Percentiles rank a stretch among this genome's conserved stretches.
Evolutionary conservation across 495 filamentous ascomycete species (phyloP).

Genomic region (Lophiotrema nucula): DNA sequence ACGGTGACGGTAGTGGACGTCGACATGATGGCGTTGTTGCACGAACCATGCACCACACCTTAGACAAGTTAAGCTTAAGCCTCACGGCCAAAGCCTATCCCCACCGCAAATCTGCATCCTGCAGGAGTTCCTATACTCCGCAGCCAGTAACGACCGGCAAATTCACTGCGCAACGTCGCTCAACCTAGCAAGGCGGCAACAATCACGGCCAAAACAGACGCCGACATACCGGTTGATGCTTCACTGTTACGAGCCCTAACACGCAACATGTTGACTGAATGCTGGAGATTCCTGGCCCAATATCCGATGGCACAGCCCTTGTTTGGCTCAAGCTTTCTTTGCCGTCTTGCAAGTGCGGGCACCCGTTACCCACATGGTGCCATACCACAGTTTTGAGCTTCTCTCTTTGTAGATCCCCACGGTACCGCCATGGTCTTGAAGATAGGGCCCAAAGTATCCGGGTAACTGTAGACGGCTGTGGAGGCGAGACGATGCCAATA

Average conservation of each 20-base stretch:
- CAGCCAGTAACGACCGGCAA: constrained; percentile 13
- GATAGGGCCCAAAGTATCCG: too few relatives aligned
- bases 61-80: constrained; percentile 13
- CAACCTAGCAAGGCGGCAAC: neutral
- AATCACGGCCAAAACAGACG: constrained; percentile 6
- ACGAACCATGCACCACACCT: neutral
- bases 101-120: constrained; percentile 7
- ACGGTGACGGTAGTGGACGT: neutral
- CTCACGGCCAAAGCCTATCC: neutral
- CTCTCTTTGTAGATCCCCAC: too few relatives aligned
- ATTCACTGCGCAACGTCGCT: neutral
- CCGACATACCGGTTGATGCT: constrained; percentile 15
- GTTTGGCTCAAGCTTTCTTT: neutral
- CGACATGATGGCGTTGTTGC: neutral
- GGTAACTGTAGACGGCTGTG: too few relatives aligned
- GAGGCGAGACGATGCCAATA: too few relatives aligned
- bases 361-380: constrained; percentile 8
- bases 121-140: constrained; percentile 5
- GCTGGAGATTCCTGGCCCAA: neutral
- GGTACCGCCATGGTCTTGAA: too few relatives aligned
- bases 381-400: too few relatives aligned
- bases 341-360: constrained; percentile 13
- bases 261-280: constrained; percentile 1
- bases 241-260: neutral
- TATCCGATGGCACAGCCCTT: constrained; percentile 2